Base-by-base conservation (phyloP, 192 early-diverging fungal species). In the Thamnidium elegans region DNA sequence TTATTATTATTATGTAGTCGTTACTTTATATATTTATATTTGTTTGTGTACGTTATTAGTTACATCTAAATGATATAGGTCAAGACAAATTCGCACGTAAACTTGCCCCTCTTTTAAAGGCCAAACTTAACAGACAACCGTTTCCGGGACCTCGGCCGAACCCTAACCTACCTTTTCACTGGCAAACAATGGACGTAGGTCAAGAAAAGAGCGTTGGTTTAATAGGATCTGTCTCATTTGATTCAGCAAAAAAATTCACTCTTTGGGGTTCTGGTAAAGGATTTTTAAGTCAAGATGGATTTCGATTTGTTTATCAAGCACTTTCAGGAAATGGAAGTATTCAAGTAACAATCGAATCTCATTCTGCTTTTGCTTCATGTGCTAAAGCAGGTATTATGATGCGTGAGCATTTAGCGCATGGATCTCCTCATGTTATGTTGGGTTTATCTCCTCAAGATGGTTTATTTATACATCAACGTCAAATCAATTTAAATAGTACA, bases 321-420 rank as follows among this genome's bases (percentile, higher is more conserved):
- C 19, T 61, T 1, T 65, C 63, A 7, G 48, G 21, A 3, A 51
- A 66, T 31, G 58, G 63, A 5, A 21, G 51, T 11, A 58, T 62
- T 30, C 58, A 58, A 11, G 63, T 58, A 8, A 61, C 51, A 14
- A 50, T 66, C 13, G 50, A 66, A 44, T 71, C 69, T 8, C 69
- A 71, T 48, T 60, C 63, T 48, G 50, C 69, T 19, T 71, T 71
- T 71, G 63, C 69, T 20, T 52, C 50, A 6, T 71, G 63, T 17
- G 69, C 69, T 3, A 71, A 71, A 36, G 69, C 69, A 39, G 69
- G 69, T 19, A 65, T 71, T 19, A 71, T 71, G 63, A 50, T 71
- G 32, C 63, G 69, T 1, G 63, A 66, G 36, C 63, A 62, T 53
- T 46, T 71, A 3, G 46, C 69, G 15, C 20, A 50, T 13, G 50